A percentile compares a stretch with the other conserved stretches of the same genome.
Conservation (phyloP, 2,329 filamentous ascomycete species). For the Coniella vitis region DNA sequence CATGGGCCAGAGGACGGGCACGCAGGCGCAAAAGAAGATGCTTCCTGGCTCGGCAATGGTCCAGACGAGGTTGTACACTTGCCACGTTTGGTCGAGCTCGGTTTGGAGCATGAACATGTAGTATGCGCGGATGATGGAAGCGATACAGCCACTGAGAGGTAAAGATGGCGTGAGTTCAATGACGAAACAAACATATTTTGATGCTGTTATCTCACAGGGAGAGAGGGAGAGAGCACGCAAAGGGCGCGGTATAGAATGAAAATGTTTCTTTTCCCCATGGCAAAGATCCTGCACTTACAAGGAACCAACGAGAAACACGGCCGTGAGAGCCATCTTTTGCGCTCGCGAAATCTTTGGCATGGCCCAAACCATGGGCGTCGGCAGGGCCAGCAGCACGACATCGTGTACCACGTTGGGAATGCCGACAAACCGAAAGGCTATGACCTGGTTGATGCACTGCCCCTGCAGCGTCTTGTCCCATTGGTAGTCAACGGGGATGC, state of each 20-base stretch:
- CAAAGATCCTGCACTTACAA: not conserved
- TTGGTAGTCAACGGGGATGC: not conserved
- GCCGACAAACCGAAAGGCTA: not conserved
- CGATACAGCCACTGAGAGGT: slow-evolving; percentile 4
- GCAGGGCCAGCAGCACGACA: not conserved
- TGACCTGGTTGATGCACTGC: not conserved
- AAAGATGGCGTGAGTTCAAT: no score
- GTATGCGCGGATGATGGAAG: slow-evolving; percentile 6
- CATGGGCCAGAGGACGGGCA: slow-evolving; percentile 4
- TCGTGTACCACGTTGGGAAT: slow-evolving; percentile 2
- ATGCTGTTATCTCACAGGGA: no score
- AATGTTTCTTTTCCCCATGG: not conserved
- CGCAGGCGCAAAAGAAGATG: slow-evolving; percentile 2
- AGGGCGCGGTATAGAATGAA: no score
- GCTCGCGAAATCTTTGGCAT: not conserved
- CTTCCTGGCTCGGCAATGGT: slow-evolving; percentile 1
- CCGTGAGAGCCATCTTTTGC: slow-evolving; percentile 1
- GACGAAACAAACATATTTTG: no score
- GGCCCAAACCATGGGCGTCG: slow-evolving; percentile 2
- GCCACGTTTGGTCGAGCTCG: not conserved
- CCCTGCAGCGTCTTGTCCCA: not conserved
- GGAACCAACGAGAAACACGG: not conserved
- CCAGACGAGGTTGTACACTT: not conserved
- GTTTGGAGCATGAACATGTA: slow-evolving; percentile 1
- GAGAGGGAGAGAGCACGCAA: no score